These are phyloP conservation scores for Rubia occidens DNA, from an alignment of 305 asterid species.

Conservation along the genomic window DNA sequence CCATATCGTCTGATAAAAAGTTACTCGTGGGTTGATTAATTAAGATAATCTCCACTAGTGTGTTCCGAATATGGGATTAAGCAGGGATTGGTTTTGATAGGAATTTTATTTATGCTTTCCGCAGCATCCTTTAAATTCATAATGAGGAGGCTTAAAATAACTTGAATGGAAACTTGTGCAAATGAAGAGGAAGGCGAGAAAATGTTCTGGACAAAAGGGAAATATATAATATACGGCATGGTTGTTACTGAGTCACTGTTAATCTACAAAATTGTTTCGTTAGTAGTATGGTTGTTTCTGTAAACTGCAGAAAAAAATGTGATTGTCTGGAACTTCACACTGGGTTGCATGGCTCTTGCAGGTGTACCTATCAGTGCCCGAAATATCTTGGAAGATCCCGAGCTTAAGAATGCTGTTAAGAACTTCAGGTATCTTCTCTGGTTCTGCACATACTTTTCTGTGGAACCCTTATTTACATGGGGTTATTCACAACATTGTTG, in stretches of 20 bases:
- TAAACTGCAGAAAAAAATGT: not conserved
- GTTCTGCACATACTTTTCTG: not conserved
- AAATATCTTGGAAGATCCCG: conserved; percentile 77
- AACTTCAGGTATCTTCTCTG: conserved; percentile 42
- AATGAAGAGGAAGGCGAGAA: not conserved
- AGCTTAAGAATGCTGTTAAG: conserved; percentile 83
- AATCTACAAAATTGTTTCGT: not conserved
- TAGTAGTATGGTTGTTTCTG: not conserved
- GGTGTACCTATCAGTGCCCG: conserved; percentile 70
- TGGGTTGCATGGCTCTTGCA: conserved; percentile 19
- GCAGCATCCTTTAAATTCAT: not conserved
- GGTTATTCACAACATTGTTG: not conserved
- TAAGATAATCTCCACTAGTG: not conserved
- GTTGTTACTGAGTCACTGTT: not conserved
- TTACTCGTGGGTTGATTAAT: not conserved
- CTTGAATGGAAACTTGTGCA: not conserved
- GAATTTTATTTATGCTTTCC: not conserved
- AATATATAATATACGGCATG: not conserved
- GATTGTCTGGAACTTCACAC: not conserved
- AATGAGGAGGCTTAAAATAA: not conserved
- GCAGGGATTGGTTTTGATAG: not conserved
- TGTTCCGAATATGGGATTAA: not conserved
- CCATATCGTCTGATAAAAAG: not conserved
- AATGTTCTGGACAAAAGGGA: not conserved
- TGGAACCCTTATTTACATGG: not conserved